Percentiles rank a stretch among this genome's conserved stretches.
Evolutionary conservation across 108 stramenopile species (phyloP).

Genomic region (Nannochloropsis granulata): DNA sequence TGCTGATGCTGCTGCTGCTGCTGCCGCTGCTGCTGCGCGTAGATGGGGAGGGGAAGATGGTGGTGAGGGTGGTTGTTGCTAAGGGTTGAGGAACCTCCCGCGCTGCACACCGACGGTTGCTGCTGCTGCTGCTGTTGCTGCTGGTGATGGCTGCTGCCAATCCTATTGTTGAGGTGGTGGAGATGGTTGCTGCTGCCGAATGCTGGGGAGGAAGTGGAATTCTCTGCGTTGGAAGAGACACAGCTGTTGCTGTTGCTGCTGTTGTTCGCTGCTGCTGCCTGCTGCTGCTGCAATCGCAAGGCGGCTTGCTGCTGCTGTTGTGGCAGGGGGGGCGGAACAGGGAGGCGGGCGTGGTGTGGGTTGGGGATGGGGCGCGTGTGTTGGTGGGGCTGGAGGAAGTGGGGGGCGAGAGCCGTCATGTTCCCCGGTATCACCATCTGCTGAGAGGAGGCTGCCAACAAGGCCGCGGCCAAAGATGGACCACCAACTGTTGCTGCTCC

Average conservation of each 20-base stretch:
- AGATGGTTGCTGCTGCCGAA: background rate
- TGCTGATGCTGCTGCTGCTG: background rate
- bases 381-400: background rate
- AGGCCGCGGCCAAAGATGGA: background rate
- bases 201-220: background rate
- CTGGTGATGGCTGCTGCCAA: background rate
- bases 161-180: background rate
- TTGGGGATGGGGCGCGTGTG: background rate
- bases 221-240: background rate
- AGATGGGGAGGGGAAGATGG: too few species aligned
- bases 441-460: background rate
- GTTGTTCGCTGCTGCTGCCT: background rate
- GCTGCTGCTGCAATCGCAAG: background rate
- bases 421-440: background rate
- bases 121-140: background rate
- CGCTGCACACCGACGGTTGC: background rate
- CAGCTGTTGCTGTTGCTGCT: too few species aligned
- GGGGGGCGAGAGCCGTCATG: background rate
- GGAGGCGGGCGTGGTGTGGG: background rate
- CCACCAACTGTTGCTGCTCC: background rate
- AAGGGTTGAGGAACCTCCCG: background rate
- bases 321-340: background rate
- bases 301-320: background rate
- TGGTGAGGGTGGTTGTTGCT: background rate
- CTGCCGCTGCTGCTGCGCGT: too few species aligned